Percentiles rank a stretch among this genome's conserved stretches.
Conservation (phyloP, 1,284 basidiomycete species). For the Leccinum solheimii region DNA sequence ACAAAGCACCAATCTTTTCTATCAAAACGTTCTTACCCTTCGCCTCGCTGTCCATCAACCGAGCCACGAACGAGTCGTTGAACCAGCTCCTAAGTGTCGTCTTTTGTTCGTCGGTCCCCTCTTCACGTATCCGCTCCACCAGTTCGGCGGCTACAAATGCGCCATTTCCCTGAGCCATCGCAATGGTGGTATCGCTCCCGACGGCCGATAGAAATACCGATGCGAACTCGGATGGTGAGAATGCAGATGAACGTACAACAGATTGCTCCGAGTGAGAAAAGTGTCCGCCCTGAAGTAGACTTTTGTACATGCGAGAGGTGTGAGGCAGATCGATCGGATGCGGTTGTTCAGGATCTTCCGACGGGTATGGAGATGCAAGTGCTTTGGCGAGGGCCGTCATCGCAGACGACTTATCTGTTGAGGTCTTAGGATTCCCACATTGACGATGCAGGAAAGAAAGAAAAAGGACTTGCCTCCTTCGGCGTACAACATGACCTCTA, state of each 20-base stretch:
- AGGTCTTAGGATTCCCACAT: conserved; percentile 1
- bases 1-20: conserved; percentile 45
- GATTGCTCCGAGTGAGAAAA: conserved; percentile 63
- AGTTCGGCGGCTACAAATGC: conserved; percentile 81
- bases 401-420: conserved; percentile 67
- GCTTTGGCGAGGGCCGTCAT: conserved; percentile 58
- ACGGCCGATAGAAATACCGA: conserved; percentile 57
- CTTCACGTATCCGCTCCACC: conserved; percentile 58
- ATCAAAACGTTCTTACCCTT: conserved; percentile 60
- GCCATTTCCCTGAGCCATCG: conserved; percentile 68
- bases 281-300: conserved; percentile 86
- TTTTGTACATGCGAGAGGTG: conserved; percentile 80
- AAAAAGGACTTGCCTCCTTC: conserved; percentile 59
- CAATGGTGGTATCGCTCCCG: conserved; percentile 53
- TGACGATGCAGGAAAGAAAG: background rate
- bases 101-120: conserved; percentile 41
- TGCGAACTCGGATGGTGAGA: conserved; percentile 61
- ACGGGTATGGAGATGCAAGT: conserved; percentile 57
- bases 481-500: conserved; percentile 79
- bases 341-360: conserved; percentile 43
- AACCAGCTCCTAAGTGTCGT: conserved; percentile 58
- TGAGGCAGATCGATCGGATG: conserved; percentile 82
- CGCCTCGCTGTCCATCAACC: conserved; percentile 39
- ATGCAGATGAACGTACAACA: conserved; percentile 48
- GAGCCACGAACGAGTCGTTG: conserved; percentile 27